Percentiles rank a stretch among this genome's conserved stretches.
Conservation (phyloP, 139 green algal genomes). For the Chlorella sp. region DNA sequence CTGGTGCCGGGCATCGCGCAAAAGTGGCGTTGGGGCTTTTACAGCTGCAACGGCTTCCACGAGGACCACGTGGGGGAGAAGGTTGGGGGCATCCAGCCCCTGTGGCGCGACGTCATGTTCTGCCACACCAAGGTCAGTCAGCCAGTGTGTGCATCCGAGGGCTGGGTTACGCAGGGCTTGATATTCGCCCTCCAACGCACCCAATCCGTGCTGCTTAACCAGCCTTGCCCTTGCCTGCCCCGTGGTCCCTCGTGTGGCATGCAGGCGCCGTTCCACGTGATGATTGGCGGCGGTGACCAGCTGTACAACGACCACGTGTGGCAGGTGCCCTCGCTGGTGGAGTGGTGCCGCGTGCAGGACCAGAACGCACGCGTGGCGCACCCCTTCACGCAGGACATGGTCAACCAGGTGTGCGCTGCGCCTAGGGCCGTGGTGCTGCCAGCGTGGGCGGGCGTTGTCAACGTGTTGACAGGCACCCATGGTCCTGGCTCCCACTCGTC, state of each 20-base stretch:
- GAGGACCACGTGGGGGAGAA: background rate
- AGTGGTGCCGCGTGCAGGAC: background rate
- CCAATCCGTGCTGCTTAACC: no score
- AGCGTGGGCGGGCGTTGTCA: no score
- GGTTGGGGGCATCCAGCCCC: slow-evolving; percentile 19
- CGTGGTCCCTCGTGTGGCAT: no score
- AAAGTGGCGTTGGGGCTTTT: slow-evolving; percentile 29
- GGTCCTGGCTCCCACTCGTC: background rate
- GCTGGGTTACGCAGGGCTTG: no score
- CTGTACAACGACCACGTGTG: background rate
- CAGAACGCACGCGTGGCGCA: background rate
- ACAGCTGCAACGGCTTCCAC: slow-evolving; percentile 39
- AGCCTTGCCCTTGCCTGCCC: no score
- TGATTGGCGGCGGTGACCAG: slow-evolving; percentile 10
- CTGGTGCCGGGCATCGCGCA: background rate
- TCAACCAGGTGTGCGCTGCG: background rate
- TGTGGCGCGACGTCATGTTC: slow-evolving; percentile 28
- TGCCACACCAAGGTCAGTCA: slow-evolving; percentile 11
- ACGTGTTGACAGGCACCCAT: no score
- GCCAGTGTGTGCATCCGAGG: background rate
- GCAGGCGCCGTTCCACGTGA: slow-evolving; percentile 5
- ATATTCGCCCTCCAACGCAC: no score
- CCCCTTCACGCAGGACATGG: background rate
- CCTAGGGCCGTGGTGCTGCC: no score
- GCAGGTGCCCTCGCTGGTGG: background rate